A percentile compares a stretch with the other conserved stretches of the same genome.
Evolutionary conservation across 257 asterid species (phyloP).

Genomic region (Solanum pinnatisectum): DNA sequence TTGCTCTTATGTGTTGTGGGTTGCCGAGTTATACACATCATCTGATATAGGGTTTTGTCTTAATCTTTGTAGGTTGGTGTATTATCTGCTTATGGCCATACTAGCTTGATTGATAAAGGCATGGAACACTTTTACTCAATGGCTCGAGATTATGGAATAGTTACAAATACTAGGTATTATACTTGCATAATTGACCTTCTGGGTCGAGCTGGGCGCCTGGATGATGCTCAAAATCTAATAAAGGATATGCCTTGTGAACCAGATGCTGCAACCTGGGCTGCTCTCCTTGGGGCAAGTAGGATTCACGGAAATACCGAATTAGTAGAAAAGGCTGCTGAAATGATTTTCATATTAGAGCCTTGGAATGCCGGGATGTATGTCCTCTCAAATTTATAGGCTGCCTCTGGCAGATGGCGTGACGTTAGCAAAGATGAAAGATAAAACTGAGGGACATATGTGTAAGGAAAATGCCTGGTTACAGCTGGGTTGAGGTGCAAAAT

Average conservation of each 20-base stretch:
- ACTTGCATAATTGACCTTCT: slow-evolving; percentile 86
- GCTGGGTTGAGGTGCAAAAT: slow-evolving; percentile 84
- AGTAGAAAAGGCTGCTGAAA: slow-evolving; percentile 91
- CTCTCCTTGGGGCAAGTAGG: slow-evolving; percentile 91
- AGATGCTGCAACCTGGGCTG: slow-evolving; percentile 95
- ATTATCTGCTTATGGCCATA: slow-evolving; percentile 78
- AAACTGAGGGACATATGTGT: slow-evolving; percentile 71
- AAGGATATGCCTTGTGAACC: slow-evolving; percentile 73
- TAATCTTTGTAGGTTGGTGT: slow-evolving; percentile 49
- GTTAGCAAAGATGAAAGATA: slow-evolving; percentile 55
- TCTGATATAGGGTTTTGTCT: neutral
- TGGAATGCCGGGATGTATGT: slow-evolving; percentile 87
- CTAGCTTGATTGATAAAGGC: slow-evolving; percentile 76
- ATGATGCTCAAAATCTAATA: slow-evolving; percentile 67
- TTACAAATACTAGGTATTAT: slow-evolving; percentile 63
- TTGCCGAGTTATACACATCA: neutral
- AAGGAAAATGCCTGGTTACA: slow-evolving; percentile 62
- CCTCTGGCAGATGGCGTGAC: slow-evolving; percentile 82
- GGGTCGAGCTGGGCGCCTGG: slow-evolving; percentile 81
- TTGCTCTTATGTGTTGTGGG: neutral
- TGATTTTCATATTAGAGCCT: slow-evolving; percentile 31
- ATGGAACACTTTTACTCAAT: slow-evolving; percentile 57
- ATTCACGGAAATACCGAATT: slow-evolving; percentile 67
- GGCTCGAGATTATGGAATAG: slow-evolving; percentile 54
- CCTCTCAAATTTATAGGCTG: slow-evolving; percentile 81